These are phyloP conservation scores for Sideroxylon spinosum DNA, from an alignment of 179 eudicot species.

Conservation along the genomic window DNA sequence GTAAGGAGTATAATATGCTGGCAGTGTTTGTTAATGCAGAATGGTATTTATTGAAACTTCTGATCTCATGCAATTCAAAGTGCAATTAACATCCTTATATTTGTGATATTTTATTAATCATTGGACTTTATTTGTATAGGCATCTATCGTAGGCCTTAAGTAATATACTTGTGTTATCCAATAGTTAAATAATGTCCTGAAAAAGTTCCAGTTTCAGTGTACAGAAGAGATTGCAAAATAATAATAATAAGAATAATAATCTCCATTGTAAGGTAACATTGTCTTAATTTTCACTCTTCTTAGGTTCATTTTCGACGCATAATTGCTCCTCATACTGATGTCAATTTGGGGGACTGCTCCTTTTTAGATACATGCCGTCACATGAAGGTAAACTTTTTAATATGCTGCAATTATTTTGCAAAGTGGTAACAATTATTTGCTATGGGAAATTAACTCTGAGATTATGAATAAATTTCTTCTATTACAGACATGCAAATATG, in stretches of 20 bases:
- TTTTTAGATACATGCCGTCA: constrained; percentile 96
- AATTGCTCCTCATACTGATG: constrained; percentile 85
- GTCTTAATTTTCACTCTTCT: neutral
- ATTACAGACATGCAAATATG: constrained; percentile 93
- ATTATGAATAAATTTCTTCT: constrained; percentile 4
- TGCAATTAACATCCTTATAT: neutral
- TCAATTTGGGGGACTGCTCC: constrained; percentile 92
- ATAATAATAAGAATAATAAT: too few species aligned
- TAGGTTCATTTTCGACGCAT: constrained; percentile 98
- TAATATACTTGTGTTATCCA: neutral
- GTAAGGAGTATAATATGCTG: constrained; percentile 23
- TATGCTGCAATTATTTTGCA: constrained; percentile 1
- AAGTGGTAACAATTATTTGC: neutral
- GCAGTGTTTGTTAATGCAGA: neutral
- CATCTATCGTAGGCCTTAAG: neutral
- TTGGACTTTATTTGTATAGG: neutral
- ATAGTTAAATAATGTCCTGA: neutral
- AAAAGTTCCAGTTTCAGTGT: neutral
- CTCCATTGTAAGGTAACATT: neutral
- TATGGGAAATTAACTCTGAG: neutral
- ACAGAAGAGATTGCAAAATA: neutral
- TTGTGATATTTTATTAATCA: too few species aligned
- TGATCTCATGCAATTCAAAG: neutral
- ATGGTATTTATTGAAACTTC: neutral
- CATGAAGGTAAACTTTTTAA: constrained; percentile 64